Evolutionary conservation across 1,284 basidiomycete species (phyloP).

Genomic region (Leccinum fallax): DNA sequence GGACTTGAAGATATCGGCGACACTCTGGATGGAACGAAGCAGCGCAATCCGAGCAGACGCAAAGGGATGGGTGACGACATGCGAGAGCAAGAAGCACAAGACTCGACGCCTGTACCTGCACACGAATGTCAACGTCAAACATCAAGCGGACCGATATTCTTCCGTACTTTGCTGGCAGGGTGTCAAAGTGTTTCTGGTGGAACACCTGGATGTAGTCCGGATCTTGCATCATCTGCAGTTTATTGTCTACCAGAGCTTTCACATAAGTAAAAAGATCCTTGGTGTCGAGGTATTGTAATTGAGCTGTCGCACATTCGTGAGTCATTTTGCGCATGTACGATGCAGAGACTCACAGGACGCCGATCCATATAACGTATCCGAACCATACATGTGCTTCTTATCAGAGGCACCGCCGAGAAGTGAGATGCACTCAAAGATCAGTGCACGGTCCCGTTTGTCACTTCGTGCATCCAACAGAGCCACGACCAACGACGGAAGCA

Average conservation of each 20-base stretch:
- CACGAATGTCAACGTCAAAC: conserved; percentile 12
- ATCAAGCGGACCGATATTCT: neutral
- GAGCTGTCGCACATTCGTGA: conserved; percentile 41
- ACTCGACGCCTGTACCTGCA: conserved; percentile 74
- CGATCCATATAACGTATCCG: conserved; percentile 81
- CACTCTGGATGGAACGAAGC: conserved; percentile 57
- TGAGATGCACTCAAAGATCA: conserved; percentile 66
- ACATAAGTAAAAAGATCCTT: conserved; percentile 73
- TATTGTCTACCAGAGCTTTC: conserved; percentile 51
- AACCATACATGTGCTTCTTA: conserved; percentile 70
- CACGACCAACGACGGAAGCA: conserved; percentile 78
- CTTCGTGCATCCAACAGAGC: conserved; percentile 57
- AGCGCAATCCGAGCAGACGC: conserved; percentile 56
- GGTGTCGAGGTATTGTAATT: conserved; percentile 80
- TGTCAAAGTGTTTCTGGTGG: conserved; percentile 61
- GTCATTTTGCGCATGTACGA: neutral
- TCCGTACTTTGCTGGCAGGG: conserved; percentile 54
- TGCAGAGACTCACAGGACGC: conserved; percentile 53
- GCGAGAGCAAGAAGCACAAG: conserved; percentile 83
- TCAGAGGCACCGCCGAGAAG: conserved; percentile 45
- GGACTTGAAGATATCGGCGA: conserved; percentile 69
- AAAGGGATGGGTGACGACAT: conserved; percentile 66
- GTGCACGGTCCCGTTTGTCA: conserved; percentile 66
- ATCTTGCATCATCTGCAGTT: conserved; percentile 74
- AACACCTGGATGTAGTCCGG: conserved; percentile 60